Conservation (phyloP, 2,329 filamentous ascomycete genomes). For the Exophiala oligosperma region DNA sequence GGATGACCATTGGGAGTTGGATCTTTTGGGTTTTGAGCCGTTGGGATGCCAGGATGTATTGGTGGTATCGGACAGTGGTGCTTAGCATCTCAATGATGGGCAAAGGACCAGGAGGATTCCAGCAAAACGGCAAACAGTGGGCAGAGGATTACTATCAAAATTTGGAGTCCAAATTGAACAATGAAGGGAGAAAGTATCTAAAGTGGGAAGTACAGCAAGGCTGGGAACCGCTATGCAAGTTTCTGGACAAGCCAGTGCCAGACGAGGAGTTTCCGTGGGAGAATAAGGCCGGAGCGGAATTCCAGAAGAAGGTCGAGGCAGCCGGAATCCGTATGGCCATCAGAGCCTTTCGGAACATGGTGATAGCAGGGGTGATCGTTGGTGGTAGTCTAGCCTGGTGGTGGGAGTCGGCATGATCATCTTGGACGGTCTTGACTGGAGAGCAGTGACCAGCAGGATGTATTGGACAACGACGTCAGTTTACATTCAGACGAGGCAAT, state of each 20-base stretch:
- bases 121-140: constrained; percentile 9
- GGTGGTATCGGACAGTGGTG: not conserved
- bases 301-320: constrained; percentile 2
- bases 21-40: not conserved
- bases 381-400: too few relatives aligned
- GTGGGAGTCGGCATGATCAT: too few relatives aligned
- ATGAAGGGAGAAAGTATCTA: constrained; percentile 29
- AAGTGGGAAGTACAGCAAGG: constrained; percentile 42
- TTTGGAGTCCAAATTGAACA: not conserved
- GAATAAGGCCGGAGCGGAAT: constrained; percentile 35
- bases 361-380: too few relatives aligned
- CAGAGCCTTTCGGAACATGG: too few relatives aligned
- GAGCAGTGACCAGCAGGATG: too few relatives aligned
- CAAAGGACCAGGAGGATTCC: not conserved
- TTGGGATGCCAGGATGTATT: not conserved
- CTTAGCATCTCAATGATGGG: not conserved
- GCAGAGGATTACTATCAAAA: not conserved
- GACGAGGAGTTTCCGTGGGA: constrained; percentile 39
- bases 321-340: too few relatives aligned
- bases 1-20: not conserved
- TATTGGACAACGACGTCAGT: too few relatives aligned
- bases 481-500: too few relatives aligned
- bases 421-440: too few relatives aligned
- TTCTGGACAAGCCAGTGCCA: constrained; percentile 42
- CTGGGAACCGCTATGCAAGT: constrained; percentile 49